phyloP scores from a whole-genome alignment of 768 basidiomycete genomes.

The Termitomyces sp. region DNA sequence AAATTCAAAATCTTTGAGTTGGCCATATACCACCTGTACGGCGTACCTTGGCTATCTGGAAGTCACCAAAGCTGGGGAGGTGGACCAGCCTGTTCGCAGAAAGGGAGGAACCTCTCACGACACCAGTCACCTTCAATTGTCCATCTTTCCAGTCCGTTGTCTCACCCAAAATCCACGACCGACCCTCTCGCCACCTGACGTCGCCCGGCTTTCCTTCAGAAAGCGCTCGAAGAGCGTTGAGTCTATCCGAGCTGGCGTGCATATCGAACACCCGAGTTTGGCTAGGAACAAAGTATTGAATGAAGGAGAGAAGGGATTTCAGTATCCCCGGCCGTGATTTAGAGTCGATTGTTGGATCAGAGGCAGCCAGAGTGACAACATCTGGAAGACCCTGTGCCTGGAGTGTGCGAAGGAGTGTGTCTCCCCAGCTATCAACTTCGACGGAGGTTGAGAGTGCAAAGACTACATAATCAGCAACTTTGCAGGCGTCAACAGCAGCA shows the following conservation, averaged over 20 bases:
- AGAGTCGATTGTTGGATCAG: constrained; percentile 48
- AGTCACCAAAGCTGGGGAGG: constrained; percentile 86
- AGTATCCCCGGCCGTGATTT: constrained; percentile 69
- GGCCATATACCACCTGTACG: constrained; percentile 16
- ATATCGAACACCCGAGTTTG: constrained; percentile 79
- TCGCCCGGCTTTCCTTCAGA: constrained; percentile 84
- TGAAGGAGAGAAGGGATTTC: constrained; percentile 91
- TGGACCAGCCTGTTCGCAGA: constrained; percentile 87
- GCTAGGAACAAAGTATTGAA: constrained; percentile 90
- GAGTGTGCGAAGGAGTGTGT: constrained; percentile 80
- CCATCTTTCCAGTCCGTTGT: constrained; percentile 61
- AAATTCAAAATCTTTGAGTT: not conserved
- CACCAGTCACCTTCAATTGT: constrained; percentile 73
- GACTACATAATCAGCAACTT: constrained; percentile 88
- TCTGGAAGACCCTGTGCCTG: constrained; percentile 91
- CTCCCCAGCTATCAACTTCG: constrained; percentile 86
- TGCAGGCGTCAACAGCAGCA: constrained; percentile 78
- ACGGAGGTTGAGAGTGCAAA: constrained; percentile 77
- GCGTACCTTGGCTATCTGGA: constrained; percentile 74
- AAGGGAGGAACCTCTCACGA: constrained; percentile 75
- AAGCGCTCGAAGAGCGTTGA: constrained; percentile 72
- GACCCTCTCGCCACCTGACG: constrained; percentile 79
- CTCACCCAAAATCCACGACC: constrained; percentile 73
- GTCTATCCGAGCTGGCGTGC: constrained; percentile 56
- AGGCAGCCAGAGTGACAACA: constrained; percentile 71